Percentiles rank a stretch among this genome's conserved stretches.
Evolutionary conservation across 192 early-diverging fungal genomes (phyloP).

Genomic region (Pilobolus umbonatus): DNA sequence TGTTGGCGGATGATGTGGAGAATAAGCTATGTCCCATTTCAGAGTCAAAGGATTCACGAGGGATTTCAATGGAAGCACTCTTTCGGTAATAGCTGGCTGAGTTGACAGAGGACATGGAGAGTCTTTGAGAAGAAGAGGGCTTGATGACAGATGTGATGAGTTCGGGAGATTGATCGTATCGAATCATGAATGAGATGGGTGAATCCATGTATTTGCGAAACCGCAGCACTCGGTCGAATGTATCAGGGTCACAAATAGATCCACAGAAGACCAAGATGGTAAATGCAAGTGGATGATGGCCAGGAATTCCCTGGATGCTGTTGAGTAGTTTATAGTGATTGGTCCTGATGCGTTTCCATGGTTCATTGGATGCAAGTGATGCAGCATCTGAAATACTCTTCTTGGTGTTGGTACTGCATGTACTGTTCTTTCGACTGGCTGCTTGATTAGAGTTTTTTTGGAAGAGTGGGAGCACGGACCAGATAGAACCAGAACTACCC

Average conservation of each 20-base stretch:
- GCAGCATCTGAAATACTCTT: not conserved
- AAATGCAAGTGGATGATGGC: too few species aligned
- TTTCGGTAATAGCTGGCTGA: too few species aligned
- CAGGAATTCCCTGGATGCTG: not conserved
- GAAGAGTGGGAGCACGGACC: not conserved
- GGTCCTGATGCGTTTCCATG: slow-evolving; percentile 20
- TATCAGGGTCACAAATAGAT: slow-evolving; percentile 11
- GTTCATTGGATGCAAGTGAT: not conserved
- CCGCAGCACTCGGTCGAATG: not conserved
- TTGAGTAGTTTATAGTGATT: slow-evolving; percentile 17
- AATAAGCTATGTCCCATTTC: not conserved
- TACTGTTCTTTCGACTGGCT: not conserved
- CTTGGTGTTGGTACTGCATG: not conserved
- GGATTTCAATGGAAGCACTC: not conserved
- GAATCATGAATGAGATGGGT: slow-evolving; percentile 15
- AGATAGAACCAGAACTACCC: not conserved
- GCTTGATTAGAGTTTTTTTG: not conserved
- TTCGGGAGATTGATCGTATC: slow-evolving; percentile 3
- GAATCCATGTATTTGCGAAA: slow-evolving; percentile 6
- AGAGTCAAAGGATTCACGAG: not conserved
- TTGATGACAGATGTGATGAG: not conserved
- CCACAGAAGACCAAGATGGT: slow-evolving; percentile 20
- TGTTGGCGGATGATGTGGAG: not conserved
- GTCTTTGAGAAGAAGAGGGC: not conserved
- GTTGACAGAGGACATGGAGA: not conserved